Evolutionary conservation across 169 alveolate species (phyloP).

Genomic region (Eimeria praecox): DNA sequence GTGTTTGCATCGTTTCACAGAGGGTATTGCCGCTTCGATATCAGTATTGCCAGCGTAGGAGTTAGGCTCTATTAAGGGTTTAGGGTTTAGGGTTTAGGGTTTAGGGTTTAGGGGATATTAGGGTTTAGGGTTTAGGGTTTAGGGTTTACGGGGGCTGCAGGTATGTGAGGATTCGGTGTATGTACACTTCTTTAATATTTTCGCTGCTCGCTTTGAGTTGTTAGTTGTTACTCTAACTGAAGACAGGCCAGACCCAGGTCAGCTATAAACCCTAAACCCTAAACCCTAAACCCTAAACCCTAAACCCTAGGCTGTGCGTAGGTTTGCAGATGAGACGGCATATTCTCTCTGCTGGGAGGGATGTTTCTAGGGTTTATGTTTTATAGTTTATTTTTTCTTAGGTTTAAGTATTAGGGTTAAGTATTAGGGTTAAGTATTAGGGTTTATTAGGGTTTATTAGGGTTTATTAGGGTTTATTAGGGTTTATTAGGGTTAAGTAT

Average conservation of each 20-base stretch:
- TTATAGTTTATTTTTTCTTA: not conserved
- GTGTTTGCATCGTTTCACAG: not conserved
- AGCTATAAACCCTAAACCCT: not conserved
- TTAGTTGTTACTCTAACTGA: conserved; percentile 37
- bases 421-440: not conserved
- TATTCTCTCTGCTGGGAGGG: too few relatives aligned
- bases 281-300: not conserved
- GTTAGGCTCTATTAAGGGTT: not conserved
- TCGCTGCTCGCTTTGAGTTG: conserved; percentile 72
- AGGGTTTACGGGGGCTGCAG: conserved; percentile 28
- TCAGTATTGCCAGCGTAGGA: not conserved
- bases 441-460: not conserved
- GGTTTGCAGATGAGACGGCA: not conserved
- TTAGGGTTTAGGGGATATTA: not conserved
- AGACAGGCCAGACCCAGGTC: conserved; percentile 8
- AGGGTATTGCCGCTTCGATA: not conserved
- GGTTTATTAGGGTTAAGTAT: not conserved
- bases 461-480: not conserved
- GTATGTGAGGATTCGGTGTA: conserved; percentile 71
- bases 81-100: conserved; percentile 9
- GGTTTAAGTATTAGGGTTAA: not conserved
- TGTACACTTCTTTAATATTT: conserved; percentile 69
- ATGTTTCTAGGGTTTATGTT: not conserved
- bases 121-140: conserved; percentile 6
- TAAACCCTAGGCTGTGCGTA: not conserved